Base-by-base conservation (phyloP, 2,329 filamentous ascomycete species). In the Aspergillus ibericus region DNA sequence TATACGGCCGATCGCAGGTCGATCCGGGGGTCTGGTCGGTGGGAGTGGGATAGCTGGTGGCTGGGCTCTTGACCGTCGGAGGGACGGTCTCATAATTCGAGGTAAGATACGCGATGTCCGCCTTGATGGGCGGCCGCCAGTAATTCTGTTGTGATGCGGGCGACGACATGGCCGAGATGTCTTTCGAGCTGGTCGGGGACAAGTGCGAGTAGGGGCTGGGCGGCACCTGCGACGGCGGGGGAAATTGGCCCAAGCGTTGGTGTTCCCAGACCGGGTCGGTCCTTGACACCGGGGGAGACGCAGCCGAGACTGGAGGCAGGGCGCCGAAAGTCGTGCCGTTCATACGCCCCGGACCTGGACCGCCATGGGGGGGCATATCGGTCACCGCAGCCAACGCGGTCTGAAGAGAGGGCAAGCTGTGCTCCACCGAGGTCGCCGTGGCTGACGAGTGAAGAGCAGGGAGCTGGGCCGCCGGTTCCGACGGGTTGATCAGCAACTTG, bases 341-440 rank as follows among this genome's bases (percentile, higher is more conserved):
- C 59, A 66, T 61, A 27, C 68, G 66, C 25, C 62, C 49, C 12
- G 68, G 53, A 34, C 62, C 49, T 12, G 68, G 53, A 34, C 60
- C 61, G 16, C 72, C 74, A 42, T 65, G 61, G 34, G 75, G 50
- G 42, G 69, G 65, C n/a, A 62, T 56, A 48, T 60, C 56, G 3
- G 59, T 49, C 7, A 75, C 58, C 7, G 62, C 65, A 20, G 69
- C 68, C n/a, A 79, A 66, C 20, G 77, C 70, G 7, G 73, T 73
- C 35, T 72, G 68, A 16, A 81, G 68, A 1, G 78, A 75, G 1
- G 79, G 79, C 7, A 81, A 65, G 47, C 75, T 63, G 64, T 66
- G 68, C 4, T 77, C 74, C 1, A 75, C 71, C 3, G 76, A 74
- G 47, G 66, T 70, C 27, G 65, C 66, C 16, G 67, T 67, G 5